Evolutionary conservation across 768 basidiomycete genomes (phyloP), one percentile per base, ranked within the genome.

Genomic region (Fomitopsis pulvina): DNA sequence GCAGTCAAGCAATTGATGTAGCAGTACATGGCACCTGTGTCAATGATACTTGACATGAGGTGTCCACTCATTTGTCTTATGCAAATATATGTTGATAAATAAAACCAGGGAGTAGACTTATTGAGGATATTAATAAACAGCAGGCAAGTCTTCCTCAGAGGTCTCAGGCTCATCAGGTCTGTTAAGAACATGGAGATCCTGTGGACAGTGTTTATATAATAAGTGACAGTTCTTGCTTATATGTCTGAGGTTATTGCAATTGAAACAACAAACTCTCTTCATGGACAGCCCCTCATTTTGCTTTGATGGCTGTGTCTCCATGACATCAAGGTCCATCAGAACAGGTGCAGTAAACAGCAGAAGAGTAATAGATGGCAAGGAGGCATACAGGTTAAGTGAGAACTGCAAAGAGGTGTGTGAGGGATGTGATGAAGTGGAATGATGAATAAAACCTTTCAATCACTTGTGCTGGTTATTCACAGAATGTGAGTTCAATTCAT

Each of bases 221-320:
- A 22, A 21, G 28, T 40, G 48, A 26, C 48, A 49, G n/a, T 49
- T 20, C 16, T 27, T 21, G 8, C 37, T 40, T 12, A 24, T 18
- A n/a, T 49, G 48, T 16, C 48, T 40, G 21, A 49, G 20, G 18
- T 30, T 27, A 22, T 49, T 49, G 39, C 48, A 49, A 20, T 49
- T 49, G 40, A 28, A 49, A 11, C 40, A 41, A 18, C 26, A 18
- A 9, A 41, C 39, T 18, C 39, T 9, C 9, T 22, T 41, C 7
- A n/a, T 18, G 7, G 14, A n/a, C 20, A 18, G 16, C 8, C 39
- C 16, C 8, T 41, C 21, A 7, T 41, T 22, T n/a, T 34, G 9
- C 21, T 16, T 41, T 22, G 39, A 7, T 4, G 21, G 38, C 9
- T 6, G 25, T 41, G 4, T n/a, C 27, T 24, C 48, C 48, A 49